A percentile compares a stretch with the other conserved stretches of the same genome.
Evolutionary conservation across 441 rosid genomes (phyloP).

Genomic region (Sinapis alba): DNA sequence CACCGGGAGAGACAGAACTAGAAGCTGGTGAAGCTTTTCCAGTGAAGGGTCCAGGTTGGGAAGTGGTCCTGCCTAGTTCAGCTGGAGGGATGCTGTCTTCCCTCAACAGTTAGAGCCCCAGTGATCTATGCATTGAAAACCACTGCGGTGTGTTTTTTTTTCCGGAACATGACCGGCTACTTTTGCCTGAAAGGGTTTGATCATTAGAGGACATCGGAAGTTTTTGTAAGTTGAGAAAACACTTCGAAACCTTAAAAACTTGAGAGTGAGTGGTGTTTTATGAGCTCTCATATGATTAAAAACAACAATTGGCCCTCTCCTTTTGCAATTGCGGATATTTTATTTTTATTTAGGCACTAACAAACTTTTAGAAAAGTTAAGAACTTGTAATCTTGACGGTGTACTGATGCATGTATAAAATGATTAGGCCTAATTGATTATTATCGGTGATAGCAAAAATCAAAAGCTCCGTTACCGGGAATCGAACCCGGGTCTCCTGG

Average conservation of each 20-base stretch:
- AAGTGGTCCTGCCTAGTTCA: slow-evolving; percentile 76
- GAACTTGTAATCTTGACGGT: not conserved
- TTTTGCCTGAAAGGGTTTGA: slow-evolving; percentile 7
- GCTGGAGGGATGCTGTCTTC: slow-evolving; percentile 82
- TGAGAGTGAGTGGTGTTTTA: not conserved
- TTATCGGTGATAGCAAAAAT: no score
- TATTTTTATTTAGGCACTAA: not conserved
- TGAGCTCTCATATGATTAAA: slow-evolving; percentile 10
- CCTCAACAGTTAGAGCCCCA: slow-evolving; percentile 54
- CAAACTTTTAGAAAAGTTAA: not conserved
- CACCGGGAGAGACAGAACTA: slow-evolving; percentile 33
- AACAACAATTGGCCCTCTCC: slow-evolving; percentile 12
- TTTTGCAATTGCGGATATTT: not conserved
- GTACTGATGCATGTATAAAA: not conserved
- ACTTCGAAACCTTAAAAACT: not conserved
- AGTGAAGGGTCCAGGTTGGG: slow-evolving; percentile 98
- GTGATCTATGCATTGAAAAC: not conserved
- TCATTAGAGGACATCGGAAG: slow-evolving; percentile 18
- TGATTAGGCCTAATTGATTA: not conserved
- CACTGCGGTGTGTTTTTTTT: slow-evolving; percentile 9
- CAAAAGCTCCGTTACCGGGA: slow-evolving; percentile 61
- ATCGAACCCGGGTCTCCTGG: slow-evolving; percentile 89
- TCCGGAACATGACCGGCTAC: slow-evolving; percentile 16
- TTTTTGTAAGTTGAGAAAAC: slow-evolving; percentile 22
- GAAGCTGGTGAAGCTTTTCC: slow-evolving; percentile 47